These are phyloP conservation scores for Trichaptum fuscoviolaceum DNA, from an alignment of 768 basidiomycete species.

Conservation along the genomic window DNA sequence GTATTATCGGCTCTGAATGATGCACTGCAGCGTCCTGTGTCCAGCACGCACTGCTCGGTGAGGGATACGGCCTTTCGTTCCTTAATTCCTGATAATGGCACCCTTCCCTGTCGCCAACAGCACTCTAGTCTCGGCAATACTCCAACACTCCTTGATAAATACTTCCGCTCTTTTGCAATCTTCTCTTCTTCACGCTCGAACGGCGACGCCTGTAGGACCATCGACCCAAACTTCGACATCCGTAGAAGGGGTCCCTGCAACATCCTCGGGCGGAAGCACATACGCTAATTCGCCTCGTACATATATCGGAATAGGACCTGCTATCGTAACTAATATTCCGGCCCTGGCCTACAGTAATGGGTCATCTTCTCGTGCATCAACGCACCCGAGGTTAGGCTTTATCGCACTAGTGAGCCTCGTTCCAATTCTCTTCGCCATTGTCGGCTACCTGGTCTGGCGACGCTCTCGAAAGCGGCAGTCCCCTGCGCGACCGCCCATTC, in stretches of 20 bases:
- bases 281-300: background rate
- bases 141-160: background rate
- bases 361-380: background rate
- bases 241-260: background rate
- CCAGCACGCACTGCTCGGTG: background rate
- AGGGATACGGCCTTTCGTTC: background rate
- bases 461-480: background rate
- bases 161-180: background rate
- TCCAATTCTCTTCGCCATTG: background rate
- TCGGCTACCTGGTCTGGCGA: background rate
- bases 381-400: background rate
- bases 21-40: background rate
- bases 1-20: background rate
- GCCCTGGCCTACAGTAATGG: background rate
- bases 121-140: background rate
- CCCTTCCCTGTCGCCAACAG: background rate
- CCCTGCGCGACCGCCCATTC: background rate
- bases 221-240: background rate
- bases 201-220: background rate
- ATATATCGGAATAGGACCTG: background rate
- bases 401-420: background rate
- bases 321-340: background rate
- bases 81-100: background rate
- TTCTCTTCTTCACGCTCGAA: background rate
- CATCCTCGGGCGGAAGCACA: background rate